These are phyloP conservation scores for Ophiocordyceps robertsii DNA, from an alignment of 2,329 filamentous ascomycete species.

Conservation along the genomic window DNA sequence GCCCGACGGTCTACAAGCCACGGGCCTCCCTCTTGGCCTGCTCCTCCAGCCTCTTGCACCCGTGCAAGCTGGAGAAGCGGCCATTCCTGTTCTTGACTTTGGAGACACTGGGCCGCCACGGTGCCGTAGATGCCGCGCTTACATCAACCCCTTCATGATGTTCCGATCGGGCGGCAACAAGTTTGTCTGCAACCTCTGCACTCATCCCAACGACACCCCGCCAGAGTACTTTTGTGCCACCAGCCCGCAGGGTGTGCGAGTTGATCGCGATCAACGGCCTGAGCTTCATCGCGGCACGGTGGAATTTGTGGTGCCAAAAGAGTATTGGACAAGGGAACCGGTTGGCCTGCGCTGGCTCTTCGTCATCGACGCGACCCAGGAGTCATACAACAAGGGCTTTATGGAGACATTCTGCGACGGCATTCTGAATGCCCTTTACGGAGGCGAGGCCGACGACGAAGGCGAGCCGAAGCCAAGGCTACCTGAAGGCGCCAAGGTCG, in stretches of 20 bases:
- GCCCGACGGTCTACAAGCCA: constrained; percentile 65
- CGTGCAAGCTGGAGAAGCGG: constrained; percentile 69
- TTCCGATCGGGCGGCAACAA: constrained; percentile 91
- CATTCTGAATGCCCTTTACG: constrained; percentile 74
- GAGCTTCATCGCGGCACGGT: constrained; percentile 87
- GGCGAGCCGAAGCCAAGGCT: constrained; percentile 43
- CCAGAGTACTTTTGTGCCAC: constrained; percentile 89
- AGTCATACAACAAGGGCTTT: constrained; percentile 82
- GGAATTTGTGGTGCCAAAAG: constrained; percentile 92
- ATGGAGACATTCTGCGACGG: constrained; percentile 83
- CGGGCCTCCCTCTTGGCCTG: constrained; percentile 74
- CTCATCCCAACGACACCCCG: constrained; percentile 87
- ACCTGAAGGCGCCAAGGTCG: constrained; percentile 72
- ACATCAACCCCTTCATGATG: constrained; percentile 99
- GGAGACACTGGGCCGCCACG: constrained; percentile 80
- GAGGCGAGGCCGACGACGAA: constrained; percentile 40
- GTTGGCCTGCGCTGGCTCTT: constrained; percentile 82
- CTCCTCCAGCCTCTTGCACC: constrained; percentile 78
- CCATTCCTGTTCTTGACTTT: constrained; percentile 89
- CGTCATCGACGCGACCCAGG: constrained; percentile 83
- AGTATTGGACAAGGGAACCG: constrained; percentile 95
- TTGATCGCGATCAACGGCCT: constrained; percentile 78
- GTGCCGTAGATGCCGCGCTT: constrained; percentile 84
- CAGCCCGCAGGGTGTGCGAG: constrained; percentile 71
- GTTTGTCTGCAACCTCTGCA: constrained; percentile 96